A percentile compares a stretch with the other conserved stretches of the same genome.
Evolutionary conservation across 163 green algal species (phyloP).

Genomic region (Prototheca wickerhamii): DNA sequence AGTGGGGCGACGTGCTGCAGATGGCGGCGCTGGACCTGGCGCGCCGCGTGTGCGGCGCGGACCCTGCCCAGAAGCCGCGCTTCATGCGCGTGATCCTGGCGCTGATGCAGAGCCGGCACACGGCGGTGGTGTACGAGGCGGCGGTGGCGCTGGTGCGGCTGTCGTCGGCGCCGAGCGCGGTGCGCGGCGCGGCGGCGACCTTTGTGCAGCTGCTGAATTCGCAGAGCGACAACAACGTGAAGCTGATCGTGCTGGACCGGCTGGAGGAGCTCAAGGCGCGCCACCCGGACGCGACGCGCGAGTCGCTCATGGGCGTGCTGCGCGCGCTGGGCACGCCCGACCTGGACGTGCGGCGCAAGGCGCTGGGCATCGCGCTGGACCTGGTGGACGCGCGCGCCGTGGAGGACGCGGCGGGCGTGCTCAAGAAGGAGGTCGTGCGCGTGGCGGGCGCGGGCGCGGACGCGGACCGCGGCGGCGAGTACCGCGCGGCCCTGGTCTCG

Average conservation of each 20-base stretch:
- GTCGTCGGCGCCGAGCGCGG: constrained; percentile 85
- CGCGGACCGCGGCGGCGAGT: constrained; percentile 80
- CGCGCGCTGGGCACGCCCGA: constrained; percentile 82
- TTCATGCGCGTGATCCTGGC: constrained; percentile 91
- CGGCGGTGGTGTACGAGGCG: constrained; percentile 94
- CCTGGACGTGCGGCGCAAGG: constrained; percentile 93
- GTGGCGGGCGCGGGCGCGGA: constrained; percentile 28
- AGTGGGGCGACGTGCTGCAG: constrained; percentile 94
- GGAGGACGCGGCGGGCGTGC: constrained; percentile 82
- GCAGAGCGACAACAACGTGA: constrained; percentile 99
- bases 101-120: constrained; percentile 68
- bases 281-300: constrained; percentile 70
- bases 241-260: constrained; percentile 97
- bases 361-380: constrained; percentile 89
- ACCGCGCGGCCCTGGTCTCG: constrained; percentile 47
- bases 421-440: constrained; percentile 95
- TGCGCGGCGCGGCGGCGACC: constrained; percentile 93
- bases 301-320: constrained; percentile 97
- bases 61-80: background rate
- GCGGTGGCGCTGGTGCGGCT: constrained; percentile 84
- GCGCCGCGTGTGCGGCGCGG: constrained; percentile 7
- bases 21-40: constrained; percentile 87
- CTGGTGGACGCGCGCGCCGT: constrained; percentile 81
- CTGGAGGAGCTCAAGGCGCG: constrained; percentile 84
- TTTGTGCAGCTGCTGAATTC: constrained; percentile 92